Evolutionary conservation across 2,329 filamentous ascomycete species (phyloP), one percentile per base, ranked within the genome.

Genomic region (Penicillium decumbens): DNA sequence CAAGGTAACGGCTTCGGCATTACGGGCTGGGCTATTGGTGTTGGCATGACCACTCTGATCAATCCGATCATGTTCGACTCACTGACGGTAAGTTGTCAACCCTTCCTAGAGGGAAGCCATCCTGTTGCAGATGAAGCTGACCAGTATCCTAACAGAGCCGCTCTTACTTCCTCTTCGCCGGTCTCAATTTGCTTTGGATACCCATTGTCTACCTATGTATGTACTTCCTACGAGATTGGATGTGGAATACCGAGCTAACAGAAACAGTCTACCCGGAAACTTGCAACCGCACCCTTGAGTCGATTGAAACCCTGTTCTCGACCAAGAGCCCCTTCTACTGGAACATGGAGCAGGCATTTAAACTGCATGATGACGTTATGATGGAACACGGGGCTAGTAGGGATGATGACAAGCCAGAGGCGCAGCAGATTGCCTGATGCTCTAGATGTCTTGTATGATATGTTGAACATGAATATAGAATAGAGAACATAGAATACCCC

Each of bases 1-100:
- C 77, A 81, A 59, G 80, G 80, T 6, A 80, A 81, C 58, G 78
- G 77, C 6, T 81, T 82, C 54, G 77, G 76, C 15, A 80, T 83
- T 50, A 77, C 77, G 1, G 79, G 80, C 1, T 83, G 80, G 80
- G 79, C 80, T 15, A 73, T 80, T 49, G 80, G 79, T 32, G 75
- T 78, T 7, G 79, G 79, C 30, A 75, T 77, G 74, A 80, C 78
- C 1, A 72, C 72, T 2, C 67, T 80, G 41, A 73, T 80, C 52
- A 80, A 68, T 39, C 65, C 65, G 67, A 76, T 80, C 60, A 77
- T 81, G 72, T 47, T 47, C 7, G 24, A 37, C 9, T 20, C 28
- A 9, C 2, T 38, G 24, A 42, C 71, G 51, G 51, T 52, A 27
- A 27, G 48, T 10, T 30, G 27, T 20, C 28, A 35, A 25, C 4